phyloP scores from a whole-genome alignment of 2,329 filamentous ascomycete species.

The Teratosphaeria zuluensis region DNA sequence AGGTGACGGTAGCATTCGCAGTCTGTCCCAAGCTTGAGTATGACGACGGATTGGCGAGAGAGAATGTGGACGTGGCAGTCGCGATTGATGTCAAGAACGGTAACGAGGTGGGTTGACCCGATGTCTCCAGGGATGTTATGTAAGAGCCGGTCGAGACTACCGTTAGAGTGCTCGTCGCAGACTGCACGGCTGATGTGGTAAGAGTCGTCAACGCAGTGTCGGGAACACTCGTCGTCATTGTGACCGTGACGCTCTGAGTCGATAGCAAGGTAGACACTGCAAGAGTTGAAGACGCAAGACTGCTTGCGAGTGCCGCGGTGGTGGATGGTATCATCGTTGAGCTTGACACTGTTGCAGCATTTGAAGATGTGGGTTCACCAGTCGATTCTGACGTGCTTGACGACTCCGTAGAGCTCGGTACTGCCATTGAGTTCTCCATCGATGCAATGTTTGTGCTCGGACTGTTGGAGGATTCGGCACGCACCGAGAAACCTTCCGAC shows the following conservation, averaged over 20 bases:
- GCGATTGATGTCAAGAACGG: conserved; percentile 22
- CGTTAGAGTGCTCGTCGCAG: conserved; percentile 11
- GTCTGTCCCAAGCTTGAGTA: conserved; percentile 15
- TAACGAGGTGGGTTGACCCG: conserved; percentile 14
- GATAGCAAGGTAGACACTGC: background rate
- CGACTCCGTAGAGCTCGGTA: background rate
- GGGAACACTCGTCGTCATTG: conserved; percentile 12
- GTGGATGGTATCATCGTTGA: background rate
- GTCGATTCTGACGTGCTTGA: background rate
- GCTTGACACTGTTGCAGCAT: no score
- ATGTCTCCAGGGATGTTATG: conserved; percentile 16
- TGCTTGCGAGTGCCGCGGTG: background rate
- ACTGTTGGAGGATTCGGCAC: background rate
- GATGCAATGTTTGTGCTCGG: background rate
- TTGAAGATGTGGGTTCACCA: no score
- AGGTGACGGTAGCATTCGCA: conserved; percentile 14
- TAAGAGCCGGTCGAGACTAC: conserved; percentile 13
- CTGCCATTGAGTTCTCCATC: background rate
- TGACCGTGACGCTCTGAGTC: background rate
- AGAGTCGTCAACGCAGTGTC: conserved; percentile 18
- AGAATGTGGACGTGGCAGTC: conserved; percentile 16
- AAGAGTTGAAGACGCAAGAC: background rate
- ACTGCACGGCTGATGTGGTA: conserved; percentile 22
- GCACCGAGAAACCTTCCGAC: background rate
- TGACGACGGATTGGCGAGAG: conserved; percentile 21